Conservation (phyloP, 2,329 filamentous ascomycete genomes). For the Pseudovirgaria hyperparasitica region DNA sequence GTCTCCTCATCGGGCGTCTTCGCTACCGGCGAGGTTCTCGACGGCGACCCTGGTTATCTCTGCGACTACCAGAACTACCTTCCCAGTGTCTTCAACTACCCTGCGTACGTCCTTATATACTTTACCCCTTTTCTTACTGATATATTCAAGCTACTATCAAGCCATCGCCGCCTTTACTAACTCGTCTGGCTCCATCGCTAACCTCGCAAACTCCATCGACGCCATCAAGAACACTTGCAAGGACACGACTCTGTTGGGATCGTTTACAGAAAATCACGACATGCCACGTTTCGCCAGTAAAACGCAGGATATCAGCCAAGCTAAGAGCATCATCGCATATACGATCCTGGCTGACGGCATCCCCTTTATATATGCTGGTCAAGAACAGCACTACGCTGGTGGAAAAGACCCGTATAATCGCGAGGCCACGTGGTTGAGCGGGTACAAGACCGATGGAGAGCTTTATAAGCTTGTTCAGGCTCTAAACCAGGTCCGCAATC, state of each 20-base stretch:
- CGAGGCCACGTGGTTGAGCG: constrained; percentile 25
- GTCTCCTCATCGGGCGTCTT: constrained; percentile 22
- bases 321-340: constrained; percentile 26
- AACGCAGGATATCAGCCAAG: constrained; percentile 22
- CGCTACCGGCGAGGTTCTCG: constrained; percentile 24
- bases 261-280: constrained; percentile 31
- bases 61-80: constrained; percentile 23
- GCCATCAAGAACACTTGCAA: constrained; percentile 21
- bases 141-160: constrained; percentile 18
- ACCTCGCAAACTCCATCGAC: constrained; percentile 21
- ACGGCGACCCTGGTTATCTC: constrained; percentile 16
- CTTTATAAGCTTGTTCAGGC: constrained; percentile 27
- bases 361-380: constrained; percentile 29
- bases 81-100: constrained; percentile 25
- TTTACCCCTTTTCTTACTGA: not conserved
- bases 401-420: constrained; percentile 24
- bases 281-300: constrained; percentile 24
- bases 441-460: constrained; percentile 25
- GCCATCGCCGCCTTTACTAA: constrained; percentile 24
- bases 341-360: constrained; percentile 29
- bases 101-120: constrained; percentile 6
- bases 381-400: constrained; percentile 29
- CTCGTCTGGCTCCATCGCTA: constrained; percentile 22
- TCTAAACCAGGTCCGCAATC: constrained; percentile 31
- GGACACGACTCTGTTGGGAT: constrained; percentile 24